Evolutionary conservation across 345 rosid genomes (phyloP), one percentile per base, ranked within the genome.

Genomic region (Turnera subulata): DNA sequence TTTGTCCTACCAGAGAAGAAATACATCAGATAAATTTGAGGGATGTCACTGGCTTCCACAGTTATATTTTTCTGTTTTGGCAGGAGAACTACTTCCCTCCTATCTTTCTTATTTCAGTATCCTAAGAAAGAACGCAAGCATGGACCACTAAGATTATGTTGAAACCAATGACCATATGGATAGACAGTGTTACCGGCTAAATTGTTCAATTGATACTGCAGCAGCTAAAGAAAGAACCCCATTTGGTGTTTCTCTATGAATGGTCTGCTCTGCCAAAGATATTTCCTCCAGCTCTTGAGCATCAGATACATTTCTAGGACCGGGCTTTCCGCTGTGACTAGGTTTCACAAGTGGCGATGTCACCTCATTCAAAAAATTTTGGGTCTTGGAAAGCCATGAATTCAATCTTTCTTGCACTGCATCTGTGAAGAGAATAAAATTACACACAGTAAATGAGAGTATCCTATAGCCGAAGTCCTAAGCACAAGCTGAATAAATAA

Each of bases 361-460:
- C 44, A 84, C 88, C 21, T 73, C 85, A 14, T 66, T 80, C 7
- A 86, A 25, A 63, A 83, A 70, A 56, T 56, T 77, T 50, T 83
- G 99, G 65, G 99, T 84, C 76, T 81, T 89, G 1, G 89, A 84
- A 24, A 93, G 54, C 99, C 99, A 93, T 26, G 76, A 59, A 52
- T 61, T 83, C 29, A 93, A 66, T 67, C 73, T 80, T 71, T 85
- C 85, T 64, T 86, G 97, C 63, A 89, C 82, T 1, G 84, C 78
- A 73, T 62, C 99, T 93, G 78, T 52, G 59, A 35, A 21, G 2
- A 64, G 44, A 59, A 24, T 35, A 44, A 45, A 55, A 53, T 50
- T 32, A 22, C 25, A 58, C 17, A 50, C 16, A 12, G 42, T 33
- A 58, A 33, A 33, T n/a, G 10, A 14, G 5, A 40, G 35, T 11